Percentiles rank a stretch among this genome's conserved stretches.
These are phyloP conservation scores for Dictyostelium capitatum DNA, from an alignment of 78 protist genomes.

Conservation along the genomic window DNA sequence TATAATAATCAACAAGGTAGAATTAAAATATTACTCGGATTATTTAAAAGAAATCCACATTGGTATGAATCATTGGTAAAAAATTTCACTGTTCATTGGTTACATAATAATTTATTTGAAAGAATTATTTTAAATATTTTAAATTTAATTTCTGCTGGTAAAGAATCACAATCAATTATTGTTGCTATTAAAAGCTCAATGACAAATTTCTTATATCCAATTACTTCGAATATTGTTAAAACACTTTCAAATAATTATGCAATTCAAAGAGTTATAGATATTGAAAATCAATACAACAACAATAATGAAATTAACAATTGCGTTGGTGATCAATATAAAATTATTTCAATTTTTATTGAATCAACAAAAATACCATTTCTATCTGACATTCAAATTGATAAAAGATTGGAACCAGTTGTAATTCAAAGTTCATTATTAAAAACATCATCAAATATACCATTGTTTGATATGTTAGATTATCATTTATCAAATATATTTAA, in stretches of 20 bases:
- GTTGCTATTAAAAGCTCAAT: constrained; percentile 44
- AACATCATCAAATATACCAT: neutral
- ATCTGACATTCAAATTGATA: neutral
- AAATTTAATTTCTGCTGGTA: constrained; percentile 11
- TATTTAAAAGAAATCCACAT: neutral
- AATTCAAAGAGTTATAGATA: neutral
- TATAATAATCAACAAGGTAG: neutral
- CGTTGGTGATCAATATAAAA: neutral
- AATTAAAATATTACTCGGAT: neutral
- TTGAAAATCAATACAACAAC: no score
- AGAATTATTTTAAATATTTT: constrained; percentile 21
- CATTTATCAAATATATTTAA: neutral
- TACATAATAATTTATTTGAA: neutral
- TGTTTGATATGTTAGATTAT: constrained; percentile 1
- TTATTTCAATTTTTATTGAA: neutral
- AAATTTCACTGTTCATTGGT: constrained; percentile 17
- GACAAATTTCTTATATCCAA: constrained; percentile 8
- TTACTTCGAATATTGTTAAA: constrained; percentile 10
- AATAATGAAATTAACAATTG: neutral
- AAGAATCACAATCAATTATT: neutral
- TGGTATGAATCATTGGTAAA: constrained; percentile 11
- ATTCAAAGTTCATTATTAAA: neutral
- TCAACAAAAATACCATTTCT: neutral
- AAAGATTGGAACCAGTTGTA: neutral
- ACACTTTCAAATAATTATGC: constrained; percentile 3